These are phyloP conservation scores for Pythium monospermum DNA, from an alignment of 352 stramenopile genomes.

Conservation along the genomic window DNA sequence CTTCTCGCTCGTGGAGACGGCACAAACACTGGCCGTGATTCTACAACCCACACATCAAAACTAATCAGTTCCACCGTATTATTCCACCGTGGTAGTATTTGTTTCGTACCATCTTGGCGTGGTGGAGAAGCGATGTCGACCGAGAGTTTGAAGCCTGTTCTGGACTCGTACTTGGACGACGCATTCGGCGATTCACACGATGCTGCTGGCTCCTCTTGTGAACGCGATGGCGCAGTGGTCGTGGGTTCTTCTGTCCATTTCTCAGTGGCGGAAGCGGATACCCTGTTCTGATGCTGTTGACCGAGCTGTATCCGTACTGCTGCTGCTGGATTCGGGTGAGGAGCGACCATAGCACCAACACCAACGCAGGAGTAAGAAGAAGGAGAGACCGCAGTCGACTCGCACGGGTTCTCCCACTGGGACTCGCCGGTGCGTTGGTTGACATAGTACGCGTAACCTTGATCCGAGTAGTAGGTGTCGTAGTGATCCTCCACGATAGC, in stretches of 20 bases:
- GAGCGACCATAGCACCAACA: background rate
- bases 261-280: no score
- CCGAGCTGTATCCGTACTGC: background rate
- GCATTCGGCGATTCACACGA: conserved; percentile 6
- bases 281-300: background rate
- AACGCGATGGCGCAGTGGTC: background rate
- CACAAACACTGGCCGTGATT: conserved; percentile 40
- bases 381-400: no score
- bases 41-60: conserved; percentile 14
- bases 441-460: conserved; percentile 80
- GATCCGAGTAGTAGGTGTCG: conserved; percentile 64
- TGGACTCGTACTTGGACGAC: conserved; percentile 41
- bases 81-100: no score
- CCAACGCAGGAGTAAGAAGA: no score
- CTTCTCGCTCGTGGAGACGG: conserved; percentile 47
- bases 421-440: conserved; percentile 60
- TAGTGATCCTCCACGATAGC: conserved; percentile 24
- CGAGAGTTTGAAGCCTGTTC: conserved; percentile 47
- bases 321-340: no score
- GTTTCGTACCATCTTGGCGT: conserved; percentile 34
- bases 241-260: background rate
- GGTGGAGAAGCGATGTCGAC: conserved; percentile 41
- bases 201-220: background rate
- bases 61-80: no score
- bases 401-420: conserved; percentile 68